Evolutionary conservation across 768 basidiomycete genomes (phyloP).

Genomic region (Lentinula aciculospora): DNA sequence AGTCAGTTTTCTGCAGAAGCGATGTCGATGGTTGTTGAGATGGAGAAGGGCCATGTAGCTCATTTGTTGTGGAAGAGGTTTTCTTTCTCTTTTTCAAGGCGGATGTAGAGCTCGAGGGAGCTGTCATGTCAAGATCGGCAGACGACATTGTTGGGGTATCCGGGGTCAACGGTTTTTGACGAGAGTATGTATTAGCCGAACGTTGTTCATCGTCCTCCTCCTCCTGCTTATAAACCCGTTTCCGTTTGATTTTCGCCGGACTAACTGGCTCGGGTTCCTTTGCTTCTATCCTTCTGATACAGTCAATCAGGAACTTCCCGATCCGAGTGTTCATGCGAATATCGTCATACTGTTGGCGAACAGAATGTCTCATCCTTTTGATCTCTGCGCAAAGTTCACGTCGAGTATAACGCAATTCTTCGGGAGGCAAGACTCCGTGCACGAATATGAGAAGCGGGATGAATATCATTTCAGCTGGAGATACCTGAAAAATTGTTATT

Average conservation of each 20-base stretch:
- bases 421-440: background rate
- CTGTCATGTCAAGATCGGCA: background rate
- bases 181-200: background rate
- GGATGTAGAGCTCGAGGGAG: background rate
- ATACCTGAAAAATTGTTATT: background rate
- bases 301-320: background rate
- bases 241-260: background rate
- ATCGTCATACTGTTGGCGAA: background rate
- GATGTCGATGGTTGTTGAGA: background rate
- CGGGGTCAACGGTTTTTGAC: background rate
- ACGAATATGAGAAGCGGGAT: slow-evolving; percentile 4
- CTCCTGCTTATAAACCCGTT: background rate
- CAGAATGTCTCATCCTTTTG: background rate
- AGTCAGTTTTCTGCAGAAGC: background rate
- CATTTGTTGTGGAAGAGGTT: background rate
- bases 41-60: background rate
- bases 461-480: slow-evolving; percentile 4
- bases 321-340: slow-evolving; percentile 4
- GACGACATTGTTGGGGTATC: background rate
- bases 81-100: background rate
- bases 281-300: background rate
- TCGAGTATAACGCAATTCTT: background rate
- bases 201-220: background rate
- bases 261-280: background rate
- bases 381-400: background rate